Evolutionary conservation across 768 basidiomycete genomes (phyloP).

Genomic region (Russula sp.): DNA sequence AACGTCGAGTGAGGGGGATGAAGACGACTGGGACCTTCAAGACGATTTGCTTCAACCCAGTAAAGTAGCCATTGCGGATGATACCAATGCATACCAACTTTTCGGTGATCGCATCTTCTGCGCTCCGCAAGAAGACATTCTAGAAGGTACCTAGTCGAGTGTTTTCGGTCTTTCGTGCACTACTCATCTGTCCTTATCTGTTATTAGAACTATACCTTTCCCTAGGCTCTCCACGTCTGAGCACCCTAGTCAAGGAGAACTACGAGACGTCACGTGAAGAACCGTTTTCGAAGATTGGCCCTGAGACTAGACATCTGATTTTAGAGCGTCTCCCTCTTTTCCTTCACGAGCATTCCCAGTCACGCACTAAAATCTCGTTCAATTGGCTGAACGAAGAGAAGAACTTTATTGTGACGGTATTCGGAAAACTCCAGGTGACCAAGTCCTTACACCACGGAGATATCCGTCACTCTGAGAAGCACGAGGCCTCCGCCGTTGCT

Average conservation of each 20-base stretch:
- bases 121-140: slow-evolving; percentile 85
- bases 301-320: slow-evolving; percentile 58
- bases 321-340: slow-evolving; percentile 87
- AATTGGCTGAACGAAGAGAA: slow-evolving; percentile 60
- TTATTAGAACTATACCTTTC: slow-evolving; percentile 64
- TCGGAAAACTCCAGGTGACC: slow-evolving; percentile 58
- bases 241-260: slow-evolving; percentile 71
- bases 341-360: slow-evolving; percentile 81
- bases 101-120: slow-evolving; percentile 75
- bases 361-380: slow-evolving; percentile 56
- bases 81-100: slow-evolving; percentile 72
- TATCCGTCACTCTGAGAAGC: slow-evolving; percentile 48
- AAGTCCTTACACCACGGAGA: slow-evolving; percentile 58
- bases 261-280: slow-evolving; percentile 60
- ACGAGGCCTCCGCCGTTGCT: slow-evolving; percentile 75
- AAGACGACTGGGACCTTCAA: slow-evolving; percentile 68
- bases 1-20: slow-evolving; percentile 48
- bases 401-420: slow-evolving; percentile 71
- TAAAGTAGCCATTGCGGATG: slow-evolving; percentile 82
- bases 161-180: not conserved
- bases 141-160: slow-evolving; percentile 59
- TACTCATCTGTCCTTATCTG: slow-evolving; percentile 13
- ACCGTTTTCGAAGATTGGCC: slow-evolving; percentile 45
- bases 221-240: slow-evolving; percentile 74
- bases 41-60: slow-evolving; percentile 70